These are phyloP conservation scores for Rhizoclosmatium globosum DNA, from an alignment of 192 early-diverging fungal species.

Conservation along the genomic window DNA sequence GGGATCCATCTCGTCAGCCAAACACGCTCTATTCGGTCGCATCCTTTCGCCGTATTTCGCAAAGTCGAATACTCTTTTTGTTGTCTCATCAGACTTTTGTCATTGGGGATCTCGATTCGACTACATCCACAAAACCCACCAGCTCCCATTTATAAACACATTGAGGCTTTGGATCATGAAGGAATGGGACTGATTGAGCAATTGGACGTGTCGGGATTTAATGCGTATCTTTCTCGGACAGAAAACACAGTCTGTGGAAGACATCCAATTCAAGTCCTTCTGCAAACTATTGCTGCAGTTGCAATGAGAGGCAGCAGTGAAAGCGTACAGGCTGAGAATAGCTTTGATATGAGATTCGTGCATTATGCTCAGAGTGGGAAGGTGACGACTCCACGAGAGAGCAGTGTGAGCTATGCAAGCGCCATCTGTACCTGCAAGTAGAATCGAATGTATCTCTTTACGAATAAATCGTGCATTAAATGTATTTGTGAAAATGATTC, in stretches of 20 bases:
- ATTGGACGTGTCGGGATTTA: constrained; percentile 67
- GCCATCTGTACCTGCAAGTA: constrained; percentile 15
- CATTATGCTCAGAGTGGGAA: constrained; percentile 87
- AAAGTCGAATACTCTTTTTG: constrained; percentile 78
- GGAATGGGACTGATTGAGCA: constrained; percentile 83
- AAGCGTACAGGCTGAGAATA: constrained; percentile 37
- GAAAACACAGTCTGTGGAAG: constrained; percentile 96
- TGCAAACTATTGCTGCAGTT: constrained; percentile 52
- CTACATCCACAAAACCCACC: constrained; percentile 62
- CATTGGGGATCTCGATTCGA: constrained; percentile 93
- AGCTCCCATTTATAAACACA: constrained; percentile 78
- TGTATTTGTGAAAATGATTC: neutral
- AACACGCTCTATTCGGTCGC: constrained; percentile 74
- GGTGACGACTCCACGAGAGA: constrained; percentile 63
- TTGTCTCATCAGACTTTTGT: constrained; percentile 98
- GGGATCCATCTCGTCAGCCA: constrained; percentile 68
- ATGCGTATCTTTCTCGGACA: constrained; percentile 76
- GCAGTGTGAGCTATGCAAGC: constrained; percentile 64
- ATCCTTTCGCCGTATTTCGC: constrained; percentile 79
- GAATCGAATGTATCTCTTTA: neutral
- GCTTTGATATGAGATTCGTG: constrained; percentile 67
- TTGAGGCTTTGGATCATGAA: constrained; percentile 78
- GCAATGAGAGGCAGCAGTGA: neutral
- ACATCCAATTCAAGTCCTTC: constrained; percentile 87
- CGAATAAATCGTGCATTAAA: neutral